Conservation (phyloP, 352 stramenopile species). For the Peronospora tabacina region DNA sequence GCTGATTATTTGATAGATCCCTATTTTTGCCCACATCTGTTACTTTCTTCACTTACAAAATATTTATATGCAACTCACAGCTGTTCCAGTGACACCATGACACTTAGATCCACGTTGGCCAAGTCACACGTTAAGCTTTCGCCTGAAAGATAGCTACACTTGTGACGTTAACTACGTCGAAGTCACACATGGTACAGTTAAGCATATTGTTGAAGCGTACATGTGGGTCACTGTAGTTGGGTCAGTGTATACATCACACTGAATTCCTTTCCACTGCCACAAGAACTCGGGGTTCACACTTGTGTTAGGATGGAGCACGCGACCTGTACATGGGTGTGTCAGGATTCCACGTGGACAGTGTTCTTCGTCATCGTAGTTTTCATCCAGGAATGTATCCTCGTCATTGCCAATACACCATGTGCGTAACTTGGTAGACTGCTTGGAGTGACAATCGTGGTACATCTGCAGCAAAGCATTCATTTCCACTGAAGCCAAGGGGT, state of each 20-base stretch:
- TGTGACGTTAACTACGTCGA: neutral
- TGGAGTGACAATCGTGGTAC: constrained; percentile 40
- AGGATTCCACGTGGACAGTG: constrained; percentile 40
- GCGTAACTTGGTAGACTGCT: constrained; percentile 34
- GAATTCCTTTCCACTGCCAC: constrained; percentile 68
- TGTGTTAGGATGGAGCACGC: constrained; percentile 32
- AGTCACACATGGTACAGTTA: neutral
- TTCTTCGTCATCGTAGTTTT: neutral
- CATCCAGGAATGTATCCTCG: constrained; percentile 9
- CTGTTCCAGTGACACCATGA: constrained; percentile 65
- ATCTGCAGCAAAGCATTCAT: constrained; percentile 40
- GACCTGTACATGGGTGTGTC: constrained; percentile 61
- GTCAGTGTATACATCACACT: constrained; percentile 54
- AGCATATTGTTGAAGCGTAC: constrained; percentile 18
- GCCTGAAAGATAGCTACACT: constrained; percentile 42
- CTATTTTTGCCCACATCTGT: constrained; percentile 17
- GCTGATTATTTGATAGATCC: constrained; percentile 46
- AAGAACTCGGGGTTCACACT: constrained; percentile 31
- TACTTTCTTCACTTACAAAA: neutral
- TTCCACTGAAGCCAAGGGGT: constrained; percentile 39
- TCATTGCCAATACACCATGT: constrained; percentile 54
- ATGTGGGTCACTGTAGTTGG: constrained; percentile 67
- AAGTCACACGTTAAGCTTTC: constrained; percentile 45
- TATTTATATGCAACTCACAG: constrained; percentile 32
- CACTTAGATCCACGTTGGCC: constrained; percentile 45